Evolutionary conservation across 2,329 filamentous ascomycete genomes (phyloP), one percentile per base, ranked within the genome.

Genomic region (Cladobotryum mycophilum): DNA sequence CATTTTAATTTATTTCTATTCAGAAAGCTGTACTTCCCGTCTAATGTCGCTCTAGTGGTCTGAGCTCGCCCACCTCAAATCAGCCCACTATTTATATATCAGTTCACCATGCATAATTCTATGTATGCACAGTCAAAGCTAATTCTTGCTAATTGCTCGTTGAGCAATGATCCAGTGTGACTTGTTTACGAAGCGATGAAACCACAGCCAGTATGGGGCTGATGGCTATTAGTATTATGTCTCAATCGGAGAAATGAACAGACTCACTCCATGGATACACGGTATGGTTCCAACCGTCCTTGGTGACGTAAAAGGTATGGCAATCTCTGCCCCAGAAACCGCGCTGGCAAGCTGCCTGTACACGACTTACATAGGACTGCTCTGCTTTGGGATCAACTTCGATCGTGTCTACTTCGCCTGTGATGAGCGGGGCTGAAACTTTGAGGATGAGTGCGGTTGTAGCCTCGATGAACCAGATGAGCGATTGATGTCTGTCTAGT

Each of bases 181-280:
- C 15, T 8, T 11, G 5, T 20, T 20, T 20, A 41, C 38, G 14
- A 41, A 41, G 3, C 38, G 17, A 20, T 20, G 38, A 5, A 41
- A 41, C 14, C 15, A 41, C 3, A 41, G 38, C 17, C 38, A 41
- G 15, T 41, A 41, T 12, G 38, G 15, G 5, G 17, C 38, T 41
- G 17, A 20, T 20, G 8, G 17, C 15, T 9, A 17, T 41, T 14
- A 41, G 38, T 20, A 41, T 41, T 5, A 17, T 4, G 17, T 7
- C 3, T 20, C 38, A 20, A 18, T 41, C 11, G 18, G 9, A 17
- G 13, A 13, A 14, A 35, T n/a, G 12, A 36, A 45, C 9, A 12
- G 1, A 45, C 43, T 45, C 30, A 45, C 14, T 45, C 25, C 43
- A 45, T 8, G 44, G 44, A 22, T 46, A 46, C 11, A 46, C 44